Conservation (phyloP, 176 grass and related monocot species). For the Phoenix dactylifera region DNA sequence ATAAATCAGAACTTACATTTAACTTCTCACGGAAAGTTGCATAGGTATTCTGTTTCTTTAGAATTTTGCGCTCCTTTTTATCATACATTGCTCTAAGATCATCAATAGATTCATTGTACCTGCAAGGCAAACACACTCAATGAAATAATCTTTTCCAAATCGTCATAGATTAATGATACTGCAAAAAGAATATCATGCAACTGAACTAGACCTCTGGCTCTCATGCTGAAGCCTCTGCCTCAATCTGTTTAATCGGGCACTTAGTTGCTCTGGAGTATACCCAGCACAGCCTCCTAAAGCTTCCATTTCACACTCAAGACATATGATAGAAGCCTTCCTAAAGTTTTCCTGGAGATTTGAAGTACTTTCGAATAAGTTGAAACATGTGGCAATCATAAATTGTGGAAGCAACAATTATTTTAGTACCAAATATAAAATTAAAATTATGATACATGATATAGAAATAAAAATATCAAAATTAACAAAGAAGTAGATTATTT, state of each 20-base stretch:
- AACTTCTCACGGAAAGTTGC: conserved; percentile 60
- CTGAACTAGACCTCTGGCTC: conserved; percentile 56
- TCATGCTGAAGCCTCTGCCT: conserved; percentile 62
- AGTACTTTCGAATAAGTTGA: background rate
- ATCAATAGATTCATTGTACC: conserved; percentile 63
- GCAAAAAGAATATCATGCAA: background rate
- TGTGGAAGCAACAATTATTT: too few species aligned
- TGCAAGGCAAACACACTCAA: conserved; percentile 16
- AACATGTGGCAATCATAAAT: too few species aligned
- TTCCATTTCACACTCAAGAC: conserved; percentile 57
- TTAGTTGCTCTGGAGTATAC: conserved; percentile 60
- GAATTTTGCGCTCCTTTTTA: conserved; percentile 57
- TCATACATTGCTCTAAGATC: conserved; percentile 59
- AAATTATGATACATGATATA: too few species aligned
- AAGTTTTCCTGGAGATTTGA: conserved; percentile 38
- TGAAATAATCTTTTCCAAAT: background rate
- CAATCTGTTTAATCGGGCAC: conserved; percentile 57
- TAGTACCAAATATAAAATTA: too few species aligned
- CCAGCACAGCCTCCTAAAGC: conserved; percentile 44
- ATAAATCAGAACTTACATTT: conserved; percentile 35
- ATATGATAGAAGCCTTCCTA: conserved; percentile 83
- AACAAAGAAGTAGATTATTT: too few species aligned
- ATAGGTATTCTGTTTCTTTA: conserved; percentile 61
- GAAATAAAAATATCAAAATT: too few species aligned
- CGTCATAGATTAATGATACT: background rate